Percentiles rank a stretch among this genome's conserved stretches.
These are phyloP conservation scores for Vitis rotundifolia DNA, from an alignment of 164 flowering plant species.

Conservation along the genomic window DNA sequence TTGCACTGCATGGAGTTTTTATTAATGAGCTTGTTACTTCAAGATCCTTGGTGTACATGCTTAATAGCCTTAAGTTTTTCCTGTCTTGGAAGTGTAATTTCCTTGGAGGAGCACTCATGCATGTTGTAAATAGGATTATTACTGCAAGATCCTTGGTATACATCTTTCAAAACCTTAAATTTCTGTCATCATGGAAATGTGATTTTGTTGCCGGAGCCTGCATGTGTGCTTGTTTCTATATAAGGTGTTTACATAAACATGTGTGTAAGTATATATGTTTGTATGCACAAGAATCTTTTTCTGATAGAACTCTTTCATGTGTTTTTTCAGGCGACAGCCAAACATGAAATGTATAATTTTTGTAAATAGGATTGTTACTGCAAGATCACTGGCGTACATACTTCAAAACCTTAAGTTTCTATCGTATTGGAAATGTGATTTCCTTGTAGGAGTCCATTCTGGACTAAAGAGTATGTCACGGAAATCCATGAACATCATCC, in stretches of 20 bases:
- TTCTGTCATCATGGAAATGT: too few relatives aligned
- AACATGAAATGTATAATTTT: constrained; percentile 91
- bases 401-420: constrained; percentile 56
- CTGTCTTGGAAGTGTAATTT: too few relatives aligned
- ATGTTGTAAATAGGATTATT: too few relatives aligned
- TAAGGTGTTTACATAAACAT: too few relatives aligned
- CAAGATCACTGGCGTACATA: constrained; percentile 71
- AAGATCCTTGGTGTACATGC: too few relatives aligned
- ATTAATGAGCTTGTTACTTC: too few relatives aligned
- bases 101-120: too few relatives aligned
- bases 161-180: too few relatives aligned
- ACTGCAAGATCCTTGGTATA: too few relatives aligned
- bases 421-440: constrained; percentile 74
- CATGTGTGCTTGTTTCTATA: neutral
- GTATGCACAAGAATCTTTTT: neutral
- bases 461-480: constrained; percentile 75
- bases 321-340: constrained; percentile 54
- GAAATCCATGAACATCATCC: constrained; percentile 56
- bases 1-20: too few relatives aligned
- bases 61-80: too few relatives aligned
- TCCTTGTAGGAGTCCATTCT: constrained; percentile 77
- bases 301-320: neutral
- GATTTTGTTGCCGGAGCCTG: neutral
- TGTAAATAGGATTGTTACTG: constrained; percentile 84
- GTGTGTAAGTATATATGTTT: neutral